phyloP scores from a whole-genome alignment of 2,329 filamentous ascomycete genomes.

The Penicillium olsonii region DNA sequence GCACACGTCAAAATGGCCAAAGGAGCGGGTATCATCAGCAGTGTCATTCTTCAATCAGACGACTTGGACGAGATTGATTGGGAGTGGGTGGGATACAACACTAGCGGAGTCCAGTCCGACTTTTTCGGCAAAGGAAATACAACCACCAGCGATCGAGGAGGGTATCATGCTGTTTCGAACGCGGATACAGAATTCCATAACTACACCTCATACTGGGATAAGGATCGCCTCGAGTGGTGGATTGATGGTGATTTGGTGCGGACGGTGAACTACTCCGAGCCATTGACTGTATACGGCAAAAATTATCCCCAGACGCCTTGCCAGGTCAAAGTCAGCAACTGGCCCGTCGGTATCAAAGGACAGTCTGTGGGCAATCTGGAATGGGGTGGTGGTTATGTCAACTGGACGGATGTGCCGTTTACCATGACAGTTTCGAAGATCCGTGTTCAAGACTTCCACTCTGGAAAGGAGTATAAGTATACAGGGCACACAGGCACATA shows the following conservation, averaged over 20 bases:
- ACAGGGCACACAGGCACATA: constrained; percentile 62
- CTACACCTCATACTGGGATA: constrained; percentile 65
- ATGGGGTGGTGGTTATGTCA: constrained; percentile 69
- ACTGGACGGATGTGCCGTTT: constrained; percentile 67
- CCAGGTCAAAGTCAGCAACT: constrained; percentile 69
- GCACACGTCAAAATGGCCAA: constrained; percentile 73
- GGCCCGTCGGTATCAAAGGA: constrained; percentile 60
- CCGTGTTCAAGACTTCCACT: constrained; percentile 58
- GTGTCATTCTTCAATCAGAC: constrained; percentile 79
- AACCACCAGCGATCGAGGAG: constrained; percentile 74
- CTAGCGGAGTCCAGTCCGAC: constrained; percentile 67
- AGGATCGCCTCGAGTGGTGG: constrained; percentile 64
- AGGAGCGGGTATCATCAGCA: constrained; percentile 75
- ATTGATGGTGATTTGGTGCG: constrained; percentile 64
- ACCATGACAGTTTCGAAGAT: constrained; percentile 70
- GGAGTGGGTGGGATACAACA: constrained; percentile 44
- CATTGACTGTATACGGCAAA: constrained; percentile 50
- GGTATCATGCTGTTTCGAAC: constrained; percentile 67
- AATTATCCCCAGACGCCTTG: constrained; percentile 73
- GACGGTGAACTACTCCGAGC: constrained; percentile 61
- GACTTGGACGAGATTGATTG: constrained; percentile 86
- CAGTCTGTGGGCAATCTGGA: constrained; percentile 53
- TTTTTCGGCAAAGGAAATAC: constrained; percentile 93
- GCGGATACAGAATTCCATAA: constrained; percentile 55
- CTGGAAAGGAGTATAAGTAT: constrained; percentile 66